Conservation (phyloP, 345 rosid species). For the Moricandia arvensis region DNA sequence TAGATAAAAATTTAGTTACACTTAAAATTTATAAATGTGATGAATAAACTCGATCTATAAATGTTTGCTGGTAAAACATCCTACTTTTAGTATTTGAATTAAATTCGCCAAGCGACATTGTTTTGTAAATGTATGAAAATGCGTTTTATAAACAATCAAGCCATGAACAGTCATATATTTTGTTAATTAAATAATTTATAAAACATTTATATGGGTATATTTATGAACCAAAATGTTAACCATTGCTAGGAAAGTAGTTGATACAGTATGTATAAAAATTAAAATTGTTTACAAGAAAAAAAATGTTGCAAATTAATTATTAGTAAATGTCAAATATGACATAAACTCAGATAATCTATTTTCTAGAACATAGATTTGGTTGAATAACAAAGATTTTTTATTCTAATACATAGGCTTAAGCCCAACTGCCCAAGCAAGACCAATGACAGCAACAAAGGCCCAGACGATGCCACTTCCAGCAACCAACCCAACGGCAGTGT, state of each 20-base stretch:
- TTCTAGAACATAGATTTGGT: neutral
- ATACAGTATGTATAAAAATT: neutral
- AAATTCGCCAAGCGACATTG: neutral
- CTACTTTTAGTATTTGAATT: neutral
- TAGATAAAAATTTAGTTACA: neutral
- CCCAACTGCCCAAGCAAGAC: conserved; percentile 14
- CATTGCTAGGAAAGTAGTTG: neutral
- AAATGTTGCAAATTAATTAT: neutral
- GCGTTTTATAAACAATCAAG: neutral
- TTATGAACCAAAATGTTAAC: neutral
- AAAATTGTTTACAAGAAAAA: neutral
- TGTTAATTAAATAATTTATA: neutral
- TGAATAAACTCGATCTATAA: neutral
- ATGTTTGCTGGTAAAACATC: neutral
- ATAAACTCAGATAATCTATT: conserved; percentile 17
- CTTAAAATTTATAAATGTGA: no score
- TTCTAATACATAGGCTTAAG: neutral
- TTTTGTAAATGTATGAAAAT: neutral
- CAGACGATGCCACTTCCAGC: conserved; percentile 29
- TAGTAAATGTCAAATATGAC: conserved; percentile 3
- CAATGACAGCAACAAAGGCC: conserved; percentile 24
- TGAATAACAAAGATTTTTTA: neutral
- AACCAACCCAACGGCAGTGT: conserved; percentile 14
- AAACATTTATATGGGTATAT: neutral
- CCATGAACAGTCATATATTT: neutral